Evolutionary conservation across 148 eudicot species (phyloP).

Genomic region (Spergularia marina): DNA sequence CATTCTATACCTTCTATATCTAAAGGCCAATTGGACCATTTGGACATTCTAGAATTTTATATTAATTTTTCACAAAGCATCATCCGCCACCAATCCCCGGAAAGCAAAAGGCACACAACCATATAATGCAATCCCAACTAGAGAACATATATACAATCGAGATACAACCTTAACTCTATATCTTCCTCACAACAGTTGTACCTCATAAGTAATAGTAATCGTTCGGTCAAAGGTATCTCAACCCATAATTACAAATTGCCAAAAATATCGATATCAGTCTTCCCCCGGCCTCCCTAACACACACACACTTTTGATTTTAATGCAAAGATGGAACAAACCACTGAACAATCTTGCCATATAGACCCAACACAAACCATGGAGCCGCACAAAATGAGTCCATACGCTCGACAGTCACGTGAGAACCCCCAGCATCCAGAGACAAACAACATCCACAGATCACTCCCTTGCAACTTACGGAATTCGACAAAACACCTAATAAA

Average conservation of each 20-base stretch:
- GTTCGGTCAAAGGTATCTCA: background rate
- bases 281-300: background rate
- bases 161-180: too few species aligned
- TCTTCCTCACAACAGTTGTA: background rate
- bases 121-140: background rate
- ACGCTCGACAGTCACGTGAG: too few species aligned
- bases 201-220: background rate
- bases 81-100: background rate
- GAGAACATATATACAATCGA: background rate
- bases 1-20: background rate
- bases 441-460: too few species aligned
- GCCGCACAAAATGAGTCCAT: too few species aligned
- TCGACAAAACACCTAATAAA: background rate
- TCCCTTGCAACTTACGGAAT: background rate
- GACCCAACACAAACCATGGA: background rate
- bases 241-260: too few species aligned
- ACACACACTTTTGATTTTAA: background rate
- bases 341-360: background rate
- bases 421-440: too few species aligned
- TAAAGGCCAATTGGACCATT: background rate
- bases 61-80: background rate
- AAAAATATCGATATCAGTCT: too few species aligned
- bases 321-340: background rate
- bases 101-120: background rate
- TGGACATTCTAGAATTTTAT: background rate